Evolutionary conservation across 1,139 yeast species (phyloP).

Genomic region (Lodderomyces margitis): DNA sequence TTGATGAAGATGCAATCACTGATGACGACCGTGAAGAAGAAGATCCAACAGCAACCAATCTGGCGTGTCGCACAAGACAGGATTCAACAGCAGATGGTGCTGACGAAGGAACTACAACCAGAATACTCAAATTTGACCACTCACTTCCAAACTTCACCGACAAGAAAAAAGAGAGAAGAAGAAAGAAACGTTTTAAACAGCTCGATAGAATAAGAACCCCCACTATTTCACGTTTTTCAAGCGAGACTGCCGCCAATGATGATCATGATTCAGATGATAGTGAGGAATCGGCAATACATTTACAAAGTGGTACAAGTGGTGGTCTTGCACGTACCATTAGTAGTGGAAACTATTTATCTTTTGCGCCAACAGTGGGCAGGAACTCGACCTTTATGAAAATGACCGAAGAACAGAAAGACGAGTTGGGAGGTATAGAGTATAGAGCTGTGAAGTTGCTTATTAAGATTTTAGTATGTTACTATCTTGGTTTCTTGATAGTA

Average conservation of each 20-base stretch:
- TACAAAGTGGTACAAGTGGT: too few species aligned
- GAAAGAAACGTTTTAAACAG: constrained; percentile 11
- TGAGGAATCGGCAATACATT: background rate
- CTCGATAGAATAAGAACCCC: constrained; percentile 13
- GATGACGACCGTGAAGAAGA: constrained; percentile 1
- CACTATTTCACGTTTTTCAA: background rate
- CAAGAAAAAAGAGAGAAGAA: constrained; percentile 8
- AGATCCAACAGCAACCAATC: background rate
- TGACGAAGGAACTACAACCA: background rate
- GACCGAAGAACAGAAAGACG: constrained; percentile 83
- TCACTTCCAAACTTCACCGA: background rate
- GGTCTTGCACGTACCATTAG: constrained; percentile 37
- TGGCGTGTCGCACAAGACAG: background rate
- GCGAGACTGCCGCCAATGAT: background rate
- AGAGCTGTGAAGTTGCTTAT: constrained; percentile 79
- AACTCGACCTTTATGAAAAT: constrained; percentile 87
- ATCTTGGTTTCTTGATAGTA: constrained; percentile 70
- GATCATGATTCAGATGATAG: background rate
- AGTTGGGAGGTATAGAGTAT: constrained; percentile 95
- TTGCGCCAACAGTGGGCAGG: constrained; percentile 93
- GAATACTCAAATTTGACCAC: background rate
- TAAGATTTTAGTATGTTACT: constrained; percentile 63
- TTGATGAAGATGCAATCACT: background rate
- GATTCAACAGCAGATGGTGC: background rate
- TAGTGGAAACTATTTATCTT: constrained; percentile 67